Evolutionary conservation across 2,329 filamentous ascomycete genomes (phyloP).

Genomic region (Coniochaeta prunicola): DNA sequence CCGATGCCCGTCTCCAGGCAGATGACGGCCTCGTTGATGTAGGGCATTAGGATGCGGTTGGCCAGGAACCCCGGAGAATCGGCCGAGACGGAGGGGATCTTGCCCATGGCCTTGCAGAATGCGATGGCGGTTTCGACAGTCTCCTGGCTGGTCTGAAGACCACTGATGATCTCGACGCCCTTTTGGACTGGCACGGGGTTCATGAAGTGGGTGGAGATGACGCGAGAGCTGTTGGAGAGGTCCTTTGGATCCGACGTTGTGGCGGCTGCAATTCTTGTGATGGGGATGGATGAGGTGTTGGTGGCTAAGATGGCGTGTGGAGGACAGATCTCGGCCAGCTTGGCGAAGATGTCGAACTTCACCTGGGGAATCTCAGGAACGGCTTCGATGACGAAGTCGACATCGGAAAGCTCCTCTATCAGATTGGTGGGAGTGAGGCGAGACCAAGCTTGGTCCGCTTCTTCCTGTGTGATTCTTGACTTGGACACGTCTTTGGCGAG

Average conservation of each 20-base stretch:
- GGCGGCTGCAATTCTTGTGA: slow-evolving; percentile 89
- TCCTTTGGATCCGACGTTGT: slow-evolving; percentile 74
- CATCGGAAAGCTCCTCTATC: slow-evolving; percentile 69
- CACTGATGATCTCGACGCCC: slow-evolving; percentile 95
- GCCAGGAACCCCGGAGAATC: slow-evolving; percentile 93
- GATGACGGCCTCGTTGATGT: slow-evolving; percentile 97
- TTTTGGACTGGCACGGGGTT: slow-evolving; percentile 97
- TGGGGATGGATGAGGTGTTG: slow-evolving; percentile 97
- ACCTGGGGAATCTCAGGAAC: slow-evolving; percentile 86
- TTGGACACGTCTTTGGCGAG: slow-evolving; percentile 90
- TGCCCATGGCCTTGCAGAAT: slow-evolving; percentile 89
- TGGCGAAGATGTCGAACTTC: slow-evolving; percentile 80
- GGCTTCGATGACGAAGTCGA: slow-evolving; percentile 96
- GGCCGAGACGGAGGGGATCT: slow-evolving; percentile 78
- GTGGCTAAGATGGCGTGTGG: slow-evolving; percentile 87
- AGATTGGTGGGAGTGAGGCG: slow-evolving; percentile 64
- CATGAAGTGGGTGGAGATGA: slow-evolving; percentile 98
- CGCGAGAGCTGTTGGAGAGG: slow-evolving; percentile 73
- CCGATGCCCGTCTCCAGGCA: slow-evolving; percentile 93
- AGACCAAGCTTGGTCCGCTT: slow-evolving; percentile 65
- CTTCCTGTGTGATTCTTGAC: slow-evolving; percentile 72
- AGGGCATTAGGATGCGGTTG: slow-evolving; percentile 96
- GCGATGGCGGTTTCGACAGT: slow-evolving; percentile 77
- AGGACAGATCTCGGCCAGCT: slow-evolving; percentile 74
- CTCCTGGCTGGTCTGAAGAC: slow-evolving; percentile 77